These are phyloP conservation scores for Wickerhamiella qilinensis DNA, from an alignment of 805 yeast genomes.

Conservation along the genomic window DNA sequence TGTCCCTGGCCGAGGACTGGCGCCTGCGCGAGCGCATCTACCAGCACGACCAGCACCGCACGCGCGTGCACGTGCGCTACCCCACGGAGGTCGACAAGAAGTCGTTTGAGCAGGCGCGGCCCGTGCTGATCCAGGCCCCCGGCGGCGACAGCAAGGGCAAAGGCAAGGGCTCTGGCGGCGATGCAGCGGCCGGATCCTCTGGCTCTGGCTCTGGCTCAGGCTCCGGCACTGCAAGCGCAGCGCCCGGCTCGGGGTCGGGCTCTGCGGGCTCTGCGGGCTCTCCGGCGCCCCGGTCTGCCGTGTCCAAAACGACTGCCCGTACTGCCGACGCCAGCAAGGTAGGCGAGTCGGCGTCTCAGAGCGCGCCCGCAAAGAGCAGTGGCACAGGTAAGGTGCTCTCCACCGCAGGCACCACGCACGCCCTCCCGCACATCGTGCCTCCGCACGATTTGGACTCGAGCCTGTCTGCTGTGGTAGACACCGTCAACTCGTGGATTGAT, in stretches of 20 bases:
- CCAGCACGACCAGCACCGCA: background rate
- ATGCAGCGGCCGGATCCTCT: background rate
- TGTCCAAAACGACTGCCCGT: too few species aligned
- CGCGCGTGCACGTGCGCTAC: background rate
- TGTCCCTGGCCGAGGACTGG: slow-evolving; percentile 33
- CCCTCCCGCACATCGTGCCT: slow-evolving; percentile 8
- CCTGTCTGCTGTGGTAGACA: slow-evolving; percentile 12
- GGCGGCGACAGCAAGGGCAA: background rate
- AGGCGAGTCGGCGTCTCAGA: background rate
- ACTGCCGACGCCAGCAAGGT: too few species aligned
- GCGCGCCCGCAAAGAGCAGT: background rate
- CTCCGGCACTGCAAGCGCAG: background rate
- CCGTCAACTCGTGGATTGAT: slow-evolving; percentile 14
- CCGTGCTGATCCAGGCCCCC: too few species aligned
- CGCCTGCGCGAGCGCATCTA: slow-evolving; percentile 12
- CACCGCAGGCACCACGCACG: slow-evolving; percentile 1
- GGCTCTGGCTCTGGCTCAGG: slow-evolving; percentile 14
- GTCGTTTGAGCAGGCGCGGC: too few species aligned
- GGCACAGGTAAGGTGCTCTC: background rate
- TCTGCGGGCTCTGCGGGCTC: background rate
- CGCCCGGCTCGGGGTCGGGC: background rate
- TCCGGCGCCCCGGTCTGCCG: too few species aligned
- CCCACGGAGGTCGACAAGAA: background rate
- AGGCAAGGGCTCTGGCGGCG: background rate
- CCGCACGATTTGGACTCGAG: slow-evolving; percentile 14